Evolutionary conservation across 2,329 filamentous ascomycete genomes (phyloP).

Genomic region (Magnaporthiopsis incrustans): DNA sequence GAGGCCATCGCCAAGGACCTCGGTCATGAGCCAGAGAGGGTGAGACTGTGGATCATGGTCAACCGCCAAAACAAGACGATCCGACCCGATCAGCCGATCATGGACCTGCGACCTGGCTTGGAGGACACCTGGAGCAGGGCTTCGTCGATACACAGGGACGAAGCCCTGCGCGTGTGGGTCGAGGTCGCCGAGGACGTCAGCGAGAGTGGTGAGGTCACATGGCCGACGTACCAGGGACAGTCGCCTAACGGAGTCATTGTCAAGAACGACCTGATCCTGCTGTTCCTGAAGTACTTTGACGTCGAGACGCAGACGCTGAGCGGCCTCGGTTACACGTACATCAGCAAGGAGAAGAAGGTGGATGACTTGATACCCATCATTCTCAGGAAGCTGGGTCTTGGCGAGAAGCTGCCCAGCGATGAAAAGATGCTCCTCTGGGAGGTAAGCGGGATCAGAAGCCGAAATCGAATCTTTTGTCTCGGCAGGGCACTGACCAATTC

Average conservation of each 20-base stretch:
- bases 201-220: constrained; percentile 60
- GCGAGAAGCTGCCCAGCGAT: constrained; percentile 57
- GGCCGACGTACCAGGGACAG: constrained; percentile 56
- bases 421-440: constrained; percentile 70
- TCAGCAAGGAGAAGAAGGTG: constrained; percentile 80
- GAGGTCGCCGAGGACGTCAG: constrained; percentile 65
- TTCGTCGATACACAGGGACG: constrained; percentile 49
- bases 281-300: constrained; percentile 93
- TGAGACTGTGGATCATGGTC: constrained; percentile 95
- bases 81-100: constrained; percentile 79
- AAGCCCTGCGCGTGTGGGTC: constrained; percentile 77
- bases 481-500: constrained; percentile 9
- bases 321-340: constrained; percentile 78
- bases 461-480: neutral
- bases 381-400: constrained; percentile 77
- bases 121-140: constrained; percentile 56
- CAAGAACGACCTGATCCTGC: constrained; percentile 61
- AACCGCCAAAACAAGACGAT: constrained; percentile 97
- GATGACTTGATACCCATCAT: constrained; percentile 75
- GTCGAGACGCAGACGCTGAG: constrained; percentile 63
- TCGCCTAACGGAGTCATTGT: constrained; percentile 43
- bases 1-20: constrained; percentile 63
- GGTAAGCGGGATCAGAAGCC: constrained; percentile 28
- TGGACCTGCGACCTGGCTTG: constrained; percentile 66
- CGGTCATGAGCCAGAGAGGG: constrained; percentile 55